phyloP scores from a whole-genome alignment of 371 early-diverging fungal genomes.

The Mortierella sp. region DNA sequence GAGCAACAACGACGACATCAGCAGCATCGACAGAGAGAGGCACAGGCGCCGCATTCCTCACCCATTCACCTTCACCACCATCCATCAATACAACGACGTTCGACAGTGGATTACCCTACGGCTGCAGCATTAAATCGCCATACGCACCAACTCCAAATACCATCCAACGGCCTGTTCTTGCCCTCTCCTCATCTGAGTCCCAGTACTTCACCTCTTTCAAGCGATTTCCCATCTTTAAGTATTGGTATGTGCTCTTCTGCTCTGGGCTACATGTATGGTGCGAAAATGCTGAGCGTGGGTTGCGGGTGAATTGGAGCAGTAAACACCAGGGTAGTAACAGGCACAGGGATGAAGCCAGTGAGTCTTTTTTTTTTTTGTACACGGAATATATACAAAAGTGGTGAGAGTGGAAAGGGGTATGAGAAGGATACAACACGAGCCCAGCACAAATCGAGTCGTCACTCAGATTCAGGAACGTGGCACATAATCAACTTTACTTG shows the following conservation, averaged over 20 bases:
- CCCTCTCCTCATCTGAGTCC: constrained; percentile 42
- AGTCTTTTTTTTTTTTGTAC: too few relatives aligned
- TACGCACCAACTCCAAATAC: constrained; percentile 7
- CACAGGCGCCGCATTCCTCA: constrained; percentile 6
- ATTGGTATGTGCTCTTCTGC: constrained; percentile 24
- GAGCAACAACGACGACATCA: constrained; percentile 13
- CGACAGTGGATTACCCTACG: constrained; percentile 1
- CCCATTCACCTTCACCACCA: constrained; percentile 12
- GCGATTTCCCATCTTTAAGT: constrained; percentile 25
- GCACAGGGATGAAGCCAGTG: too few relatives aligned
- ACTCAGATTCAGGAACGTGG: constrained; percentile 36
- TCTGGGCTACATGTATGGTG: neutral
- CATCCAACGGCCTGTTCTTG: constrained; percentile 9
- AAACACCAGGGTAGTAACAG: too few relatives aligned
- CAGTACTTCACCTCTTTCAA: constrained; percentile 27
- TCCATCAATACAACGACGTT: constrained; percentile 11
- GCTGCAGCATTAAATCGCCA: constrained; percentile 1
- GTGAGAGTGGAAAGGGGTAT: too few relatives aligned
- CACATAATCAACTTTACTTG: neutral
- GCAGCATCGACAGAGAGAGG: constrained; percentile 34
- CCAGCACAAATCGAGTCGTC: constrained; percentile 34
- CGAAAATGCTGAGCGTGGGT: neutral
- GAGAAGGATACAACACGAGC: too few relatives aligned
- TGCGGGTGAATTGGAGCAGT: too few relatives aligned
- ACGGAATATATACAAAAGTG: too few relatives aligned